Evolutionary conservation across 768 basidiomycete species (phyloP).

Genomic region (Mycena venus): DNA sequence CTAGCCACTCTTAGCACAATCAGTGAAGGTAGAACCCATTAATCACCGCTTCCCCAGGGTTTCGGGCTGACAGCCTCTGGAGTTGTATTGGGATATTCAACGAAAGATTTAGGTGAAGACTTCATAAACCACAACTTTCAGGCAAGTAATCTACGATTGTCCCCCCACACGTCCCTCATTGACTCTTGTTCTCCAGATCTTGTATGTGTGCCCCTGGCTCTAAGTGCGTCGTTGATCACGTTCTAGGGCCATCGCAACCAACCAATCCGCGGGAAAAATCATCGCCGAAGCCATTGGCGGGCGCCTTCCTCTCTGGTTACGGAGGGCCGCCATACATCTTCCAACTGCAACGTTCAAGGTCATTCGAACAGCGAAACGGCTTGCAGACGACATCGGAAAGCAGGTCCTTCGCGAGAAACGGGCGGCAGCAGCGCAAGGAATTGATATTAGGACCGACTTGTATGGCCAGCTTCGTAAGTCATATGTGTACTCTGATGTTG

Average conservation of each 20-base stretch:
- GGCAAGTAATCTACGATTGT: no score
- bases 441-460: not conserved
- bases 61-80: not conserved
- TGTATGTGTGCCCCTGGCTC: no score
- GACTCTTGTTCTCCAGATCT: no score
- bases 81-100: constrained; percentile 5
- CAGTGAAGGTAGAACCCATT: not conserved
- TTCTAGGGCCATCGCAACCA: not conserved
- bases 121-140: not conserved
- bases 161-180: no score
- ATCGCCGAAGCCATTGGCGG: not conserved
- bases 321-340: no score
- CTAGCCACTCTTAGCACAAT: no score
- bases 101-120: not conserved
- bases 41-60: not conserved
- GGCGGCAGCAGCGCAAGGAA: not conserved
- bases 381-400: not conserved
- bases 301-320: not conserved
- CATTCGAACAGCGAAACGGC: no score
- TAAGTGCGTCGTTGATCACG: not conserved
- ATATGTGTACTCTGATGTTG: no score
- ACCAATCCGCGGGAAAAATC: not conserved
- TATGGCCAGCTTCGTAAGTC: not conserved
- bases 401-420: not conserved
- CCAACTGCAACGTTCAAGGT: no score